Conservation (phyloP, 1,139 yeast species). For the Geotrichum aggregatum region DNA sequence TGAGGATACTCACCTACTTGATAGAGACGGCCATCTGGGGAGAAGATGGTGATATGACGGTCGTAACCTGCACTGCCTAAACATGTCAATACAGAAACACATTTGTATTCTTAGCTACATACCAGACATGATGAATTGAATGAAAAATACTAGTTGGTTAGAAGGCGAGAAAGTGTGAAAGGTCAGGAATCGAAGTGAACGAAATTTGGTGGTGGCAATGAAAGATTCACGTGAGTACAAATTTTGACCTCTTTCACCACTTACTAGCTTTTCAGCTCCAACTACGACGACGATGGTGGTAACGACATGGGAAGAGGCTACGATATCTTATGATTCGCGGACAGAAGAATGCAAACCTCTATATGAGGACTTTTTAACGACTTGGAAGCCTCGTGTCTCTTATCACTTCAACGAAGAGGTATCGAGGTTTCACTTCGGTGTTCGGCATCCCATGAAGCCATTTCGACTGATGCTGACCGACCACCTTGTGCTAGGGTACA, state of each 20-base stretch:
- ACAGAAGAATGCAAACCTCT: slow-evolving; percentile 58
- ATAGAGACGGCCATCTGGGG: slow-evolving; percentile 95
- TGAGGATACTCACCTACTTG: slow-evolving; percentile 57
- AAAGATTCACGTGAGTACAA: slow-evolving; percentile 3
- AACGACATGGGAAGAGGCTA: slow-evolving; percentile 30
- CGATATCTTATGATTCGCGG: slow-evolving; percentile 46
- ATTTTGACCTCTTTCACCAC: not conserved
- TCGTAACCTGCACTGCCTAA: slow-evolving; percentile 71
- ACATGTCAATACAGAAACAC: not conserved
- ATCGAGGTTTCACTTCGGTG: slow-evolving; percentile 79
- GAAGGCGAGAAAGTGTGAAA: not conserved
- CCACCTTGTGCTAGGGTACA: slow-evolving; percentile 80
- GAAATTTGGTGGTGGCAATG: not conserved
- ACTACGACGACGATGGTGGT: slow-evolving; percentile 28
- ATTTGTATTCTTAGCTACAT: not conserved
- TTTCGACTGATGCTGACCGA: slow-evolving; percentile 90
- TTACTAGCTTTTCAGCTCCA: not conserved
- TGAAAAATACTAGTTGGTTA: not conserved
- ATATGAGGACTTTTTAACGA: slow-evolving; percentile 43
- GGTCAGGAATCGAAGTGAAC: not conserved
- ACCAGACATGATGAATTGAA: slow-evolving; percentile 18
- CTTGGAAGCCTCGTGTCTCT: slow-evolving; percentile 53
- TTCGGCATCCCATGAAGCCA: slow-evolving; percentile 98
- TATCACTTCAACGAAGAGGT: slow-evolving; percentile 87
- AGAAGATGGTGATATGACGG: slow-evolving; percentile 95